Percentiles rank a stretch among this genome's conserved stretches.
These are phyloP conservation scores for Leishmania tropica DNA, from an alignment of 208 protist species.

Conservation along the genomic window DNA sequence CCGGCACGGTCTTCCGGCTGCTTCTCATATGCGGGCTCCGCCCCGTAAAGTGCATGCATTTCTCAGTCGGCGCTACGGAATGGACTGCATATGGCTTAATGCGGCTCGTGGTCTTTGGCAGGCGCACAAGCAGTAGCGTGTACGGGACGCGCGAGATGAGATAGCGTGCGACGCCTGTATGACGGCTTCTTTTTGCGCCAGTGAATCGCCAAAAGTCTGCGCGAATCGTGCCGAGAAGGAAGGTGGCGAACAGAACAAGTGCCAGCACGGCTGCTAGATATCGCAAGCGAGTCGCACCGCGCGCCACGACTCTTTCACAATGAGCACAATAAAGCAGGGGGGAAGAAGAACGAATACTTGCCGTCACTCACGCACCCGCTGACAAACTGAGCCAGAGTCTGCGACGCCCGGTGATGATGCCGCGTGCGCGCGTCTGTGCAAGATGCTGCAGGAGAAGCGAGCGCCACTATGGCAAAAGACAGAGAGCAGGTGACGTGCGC, in stretches of 20 bases:
- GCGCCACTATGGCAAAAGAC: background rate
- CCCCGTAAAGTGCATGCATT: conserved; percentile 19
- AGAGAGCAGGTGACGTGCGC: too few species aligned
- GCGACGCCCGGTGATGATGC: too few species aligned
- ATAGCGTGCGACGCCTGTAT: background rate
- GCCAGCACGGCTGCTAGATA: background rate
- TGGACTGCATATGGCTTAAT: background rate
- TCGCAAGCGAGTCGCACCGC: background rate
- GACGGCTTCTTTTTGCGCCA: background rate
- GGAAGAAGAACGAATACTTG: too few species aligned
- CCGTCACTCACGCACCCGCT: too few species aligned
- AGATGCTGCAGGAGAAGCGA: too few species aligned
- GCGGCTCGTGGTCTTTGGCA: too few species aligned
- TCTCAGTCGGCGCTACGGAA: background rate
- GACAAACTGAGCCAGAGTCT: too few species aligned
- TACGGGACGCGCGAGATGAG: background rate
- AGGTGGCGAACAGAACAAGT: background rate
- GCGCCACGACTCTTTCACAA: background rate
- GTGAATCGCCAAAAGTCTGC: background rate
- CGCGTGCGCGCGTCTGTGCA: too few species aligned
- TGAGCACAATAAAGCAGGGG: too few species aligned
- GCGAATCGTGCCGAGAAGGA: background rate
- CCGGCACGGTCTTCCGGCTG: conserved; percentile 35
- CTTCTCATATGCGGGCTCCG: conserved; percentile 28
- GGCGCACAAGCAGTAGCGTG: background rate